Conservation (phyloP, 1,284 basidiomycete species). For the Tilletia indica region DNA sequence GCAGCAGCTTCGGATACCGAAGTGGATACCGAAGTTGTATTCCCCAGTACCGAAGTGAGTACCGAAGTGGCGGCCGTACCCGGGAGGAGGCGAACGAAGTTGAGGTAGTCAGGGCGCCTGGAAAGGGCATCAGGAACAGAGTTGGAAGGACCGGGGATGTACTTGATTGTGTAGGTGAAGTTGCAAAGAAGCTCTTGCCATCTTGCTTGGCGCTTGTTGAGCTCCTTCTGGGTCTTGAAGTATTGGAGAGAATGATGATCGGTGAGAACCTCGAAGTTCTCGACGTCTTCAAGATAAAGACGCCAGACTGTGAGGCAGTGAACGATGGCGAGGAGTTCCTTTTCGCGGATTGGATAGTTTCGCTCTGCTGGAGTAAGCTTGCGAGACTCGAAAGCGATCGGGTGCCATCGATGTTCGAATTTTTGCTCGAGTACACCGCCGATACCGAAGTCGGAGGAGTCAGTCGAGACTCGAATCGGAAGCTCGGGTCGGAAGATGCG, state of each 20-base stretch:
- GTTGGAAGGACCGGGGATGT: constrained; percentile 23
- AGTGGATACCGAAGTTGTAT: neutral
- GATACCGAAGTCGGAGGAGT: constrained; percentile 23
- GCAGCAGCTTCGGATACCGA: neutral
- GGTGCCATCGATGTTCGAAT: constrained; percentile 21
- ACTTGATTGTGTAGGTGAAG: constrained; percentile 25
- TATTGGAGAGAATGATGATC: constrained; percentile 29
- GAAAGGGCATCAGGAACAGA: constrained; percentile 27
- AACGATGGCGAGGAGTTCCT: constrained; percentile 58
- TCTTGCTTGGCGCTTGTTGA: constrained; percentile 27
- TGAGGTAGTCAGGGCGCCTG: constrained; percentile 26
- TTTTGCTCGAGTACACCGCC: constrained; percentile 20
- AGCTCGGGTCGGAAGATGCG: constrained; percentile 17
- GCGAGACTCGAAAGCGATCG: constrained; percentile 26
- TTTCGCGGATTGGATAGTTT: constrained; percentile 62
- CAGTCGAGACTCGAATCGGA: constrained; percentile 20
- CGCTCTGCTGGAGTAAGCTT: constrained; percentile 52
- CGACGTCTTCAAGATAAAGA: constrained; percentile 55
- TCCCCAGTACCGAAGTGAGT: neutral
- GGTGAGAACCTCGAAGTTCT: constrained; percentile 23
- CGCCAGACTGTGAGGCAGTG: constrained; percentile 48
- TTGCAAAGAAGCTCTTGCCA: constrained; percentile 28
- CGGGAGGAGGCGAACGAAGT: constrained; percentile 1
- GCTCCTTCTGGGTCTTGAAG: constrained; percentile 22
- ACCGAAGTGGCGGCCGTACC: neutral